Conservation (phyloP, 2,329 filamentous ascomycete species). For the Fusarium sublunatum region DNA sequence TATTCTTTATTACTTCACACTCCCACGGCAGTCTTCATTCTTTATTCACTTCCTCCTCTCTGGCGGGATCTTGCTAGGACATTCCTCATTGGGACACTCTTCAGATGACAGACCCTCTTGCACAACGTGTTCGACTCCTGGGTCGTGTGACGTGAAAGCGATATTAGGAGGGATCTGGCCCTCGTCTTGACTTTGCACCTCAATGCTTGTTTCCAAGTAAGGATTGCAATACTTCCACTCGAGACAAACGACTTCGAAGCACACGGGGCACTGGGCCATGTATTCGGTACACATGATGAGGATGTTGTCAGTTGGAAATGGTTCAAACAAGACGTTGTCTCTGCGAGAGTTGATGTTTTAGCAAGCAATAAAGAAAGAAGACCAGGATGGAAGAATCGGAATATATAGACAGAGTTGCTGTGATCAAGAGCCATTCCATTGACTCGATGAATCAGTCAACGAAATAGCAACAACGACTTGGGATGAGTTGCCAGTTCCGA, state of each 20-base stretch:
- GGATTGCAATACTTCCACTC: slow-evolving; percentile 15
- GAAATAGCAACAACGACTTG: neutral
- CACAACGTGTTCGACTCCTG: neutral
- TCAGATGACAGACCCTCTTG: neutral
- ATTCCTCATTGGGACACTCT: slow-evolving; percentile 7
- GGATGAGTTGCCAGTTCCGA: too few species aligned
- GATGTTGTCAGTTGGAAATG: neutral
- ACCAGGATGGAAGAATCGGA: too few species aligned
- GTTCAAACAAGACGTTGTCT: neutral
- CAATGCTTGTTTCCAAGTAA: slow-evolving; percentile 5
- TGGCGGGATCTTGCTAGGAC: slow-evolving; percentile 10
- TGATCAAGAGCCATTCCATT: slow-evolving; percentile 2
- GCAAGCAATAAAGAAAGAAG: too few species aligned
- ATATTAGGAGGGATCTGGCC: neutral
- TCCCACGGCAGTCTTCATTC: neutral
- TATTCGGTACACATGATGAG: slow-evolving; percentile 11
- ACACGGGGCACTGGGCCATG: slow-evolving; percentile 7
- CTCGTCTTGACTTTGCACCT: neutral
- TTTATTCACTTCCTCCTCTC: neutral
- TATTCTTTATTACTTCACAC: neutral
- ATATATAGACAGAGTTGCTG: slow-evolving; percentile 1
- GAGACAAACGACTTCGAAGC: slow-evolving; percentile 9
- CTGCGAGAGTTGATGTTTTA: too few species aligned
- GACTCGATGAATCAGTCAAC: neutral
- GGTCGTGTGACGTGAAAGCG: slow-evolving; percentile 5